A percentile compares a stretch with the other conserved stretches of the same genome.
phyloP scores from a whole-genome alignment of 2,329 filamentous ascomycete species.

The Epichloe typhina region DNA sequence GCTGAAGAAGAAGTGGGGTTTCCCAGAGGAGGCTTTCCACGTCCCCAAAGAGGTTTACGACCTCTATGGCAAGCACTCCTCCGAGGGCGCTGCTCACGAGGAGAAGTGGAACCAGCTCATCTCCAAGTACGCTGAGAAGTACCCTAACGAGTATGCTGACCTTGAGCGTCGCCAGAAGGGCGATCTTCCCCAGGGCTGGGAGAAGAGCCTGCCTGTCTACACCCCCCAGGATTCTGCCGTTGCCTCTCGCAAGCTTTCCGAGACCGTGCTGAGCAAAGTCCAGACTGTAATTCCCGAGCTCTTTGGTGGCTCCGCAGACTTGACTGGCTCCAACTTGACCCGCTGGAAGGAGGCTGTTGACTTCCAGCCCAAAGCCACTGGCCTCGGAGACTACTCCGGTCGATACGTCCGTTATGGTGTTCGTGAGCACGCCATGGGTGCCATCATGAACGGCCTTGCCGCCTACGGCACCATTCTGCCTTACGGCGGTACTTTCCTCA shows the following conservation, averaged over 20 bases:
- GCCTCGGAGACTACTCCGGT: slow-evolving; percentile 79
- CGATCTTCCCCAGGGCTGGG: slow-evolving; percentile 89
- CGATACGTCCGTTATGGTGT: slow-evolving; percentile 91
- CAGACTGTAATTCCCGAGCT: slow-evolving; percentile 76
- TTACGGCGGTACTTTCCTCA: slow-evolving; percentile 92
- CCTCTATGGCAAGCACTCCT: slow-evolving; percentile 69
- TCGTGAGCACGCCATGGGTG: slow-evolving; percentile 83
- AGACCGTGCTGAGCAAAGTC: slow-evolving; percentile 83
- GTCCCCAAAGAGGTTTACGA: slow-evolving; percentile 95
- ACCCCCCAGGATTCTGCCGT: slow-evolving; percentile 70
- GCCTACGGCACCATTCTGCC: slow-evolving; percentile 94
- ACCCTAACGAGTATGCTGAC: slow-evolving; percentile 69
- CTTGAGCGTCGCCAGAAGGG: slow-evolving; percentile 67
- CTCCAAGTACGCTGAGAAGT: slow-evolving; percentile 68
- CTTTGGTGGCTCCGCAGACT: slow-evolving; percentile 87
- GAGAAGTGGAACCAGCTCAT: slow-evolving; percentile 92
- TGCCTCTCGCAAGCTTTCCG: slow-evolving; percentile 91
- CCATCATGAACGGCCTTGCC: slow-evolving; percentile 87
- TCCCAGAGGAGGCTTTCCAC: slow-evolving; percentile 83
- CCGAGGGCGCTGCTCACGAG: slow-evolving; percentile 79
- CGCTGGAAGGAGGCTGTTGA: slow-evolving; percentile 94
- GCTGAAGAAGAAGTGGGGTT: slow-evolving; percentile 91
- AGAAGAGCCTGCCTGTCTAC: slow-evolving; percentile 86
- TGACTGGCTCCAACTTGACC: slow-evolving; percentile 98
- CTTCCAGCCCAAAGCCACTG: slow-evolving; percentile 82